These are phyloP conservation scores for Myxozyma vanderwaltii DNA, from an alignment of 805 yeast genomes.

Conservation along the genomic window DNA sequence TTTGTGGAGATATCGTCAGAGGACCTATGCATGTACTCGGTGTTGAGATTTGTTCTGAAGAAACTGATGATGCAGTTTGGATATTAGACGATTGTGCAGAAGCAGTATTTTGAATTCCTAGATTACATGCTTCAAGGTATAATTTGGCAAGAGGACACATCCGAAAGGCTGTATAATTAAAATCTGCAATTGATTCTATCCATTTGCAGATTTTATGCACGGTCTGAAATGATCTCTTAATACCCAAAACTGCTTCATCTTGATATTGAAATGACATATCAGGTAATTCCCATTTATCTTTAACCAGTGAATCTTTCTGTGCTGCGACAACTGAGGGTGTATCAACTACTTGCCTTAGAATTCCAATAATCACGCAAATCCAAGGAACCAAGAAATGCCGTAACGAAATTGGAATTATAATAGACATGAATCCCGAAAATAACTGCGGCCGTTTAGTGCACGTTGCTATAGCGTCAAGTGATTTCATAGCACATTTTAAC, in stretches of 20 bases:
- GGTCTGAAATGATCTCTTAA: conserved; percentile 18
- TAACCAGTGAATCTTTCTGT: neutral
- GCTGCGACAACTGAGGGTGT: conserved; percentile 1
- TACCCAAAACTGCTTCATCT: neutral
- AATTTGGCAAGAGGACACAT: neutral
- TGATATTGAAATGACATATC: conserved; percentile 25
- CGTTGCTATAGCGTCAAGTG: conserved; percentile 23
- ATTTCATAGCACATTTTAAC: conserved; percentile 15
- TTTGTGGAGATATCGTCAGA: too few relatives aligned
- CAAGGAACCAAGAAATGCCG: conserved; percentile 6
- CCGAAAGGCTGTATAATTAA: conserved; percentile 1
- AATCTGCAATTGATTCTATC: neutral
- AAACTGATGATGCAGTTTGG: neutral
- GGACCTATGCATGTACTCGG: too few relatives aligned
- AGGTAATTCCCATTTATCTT: conserved; percentile 18
- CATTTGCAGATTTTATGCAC: conserved; percentile 5
- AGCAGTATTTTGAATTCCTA: neutral
- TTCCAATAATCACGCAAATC: neutral
- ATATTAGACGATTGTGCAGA: too few relatives aligned
- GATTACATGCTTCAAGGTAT: neutral
- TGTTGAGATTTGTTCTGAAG: too few relatives aligned
- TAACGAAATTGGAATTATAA: conserved; percentile 20
- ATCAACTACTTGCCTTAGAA: conserved; percentile 6
- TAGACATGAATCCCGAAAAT: conserved; percentile 22
- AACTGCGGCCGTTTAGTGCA: conserved; percentile 20